A percentile compares a stretch with the other conserved stretches of the same genome.
Conservation (phyloP, 352 stramenopile species). For the Phytophthora parvispora region DNA sequence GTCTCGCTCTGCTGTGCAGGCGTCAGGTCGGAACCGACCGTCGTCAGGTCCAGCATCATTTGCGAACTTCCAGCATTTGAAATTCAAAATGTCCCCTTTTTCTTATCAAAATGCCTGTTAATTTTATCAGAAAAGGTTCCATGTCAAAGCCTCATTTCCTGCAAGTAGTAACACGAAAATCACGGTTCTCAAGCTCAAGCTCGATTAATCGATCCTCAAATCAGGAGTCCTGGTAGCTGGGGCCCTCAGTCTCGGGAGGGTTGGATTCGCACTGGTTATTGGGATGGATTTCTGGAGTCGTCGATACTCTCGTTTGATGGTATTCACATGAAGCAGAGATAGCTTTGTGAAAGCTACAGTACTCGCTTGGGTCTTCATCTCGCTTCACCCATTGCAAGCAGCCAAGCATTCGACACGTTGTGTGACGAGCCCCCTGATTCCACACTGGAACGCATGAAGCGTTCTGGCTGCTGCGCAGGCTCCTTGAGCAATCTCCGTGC, state of each 20-base stretch:
- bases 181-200: too few species aligned
- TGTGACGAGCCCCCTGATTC: background rate
- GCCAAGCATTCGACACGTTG: background rate
- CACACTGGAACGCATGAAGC: background rate
- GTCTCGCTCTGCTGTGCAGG: background rate
- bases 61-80: too few species aligned
- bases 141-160: too few species aligned
- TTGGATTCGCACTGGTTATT: background rate
- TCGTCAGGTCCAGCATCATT: conserved; percentile 11
- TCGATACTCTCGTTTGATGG: background rate
- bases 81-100: too few species aligned
- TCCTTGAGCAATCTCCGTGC: background rate
- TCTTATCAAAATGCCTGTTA: too few species aligned
- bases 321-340: background rate
- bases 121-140: too few species aligned
- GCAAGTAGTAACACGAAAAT: too few species aligned
- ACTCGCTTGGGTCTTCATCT: background rate
- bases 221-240: too few species aligned
- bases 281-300: background rate
- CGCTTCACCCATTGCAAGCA: conserved; percentile 1
- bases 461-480: background rate
- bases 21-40: conserved; percentile 3
- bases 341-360: background rate
- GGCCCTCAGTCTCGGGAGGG: background rate
- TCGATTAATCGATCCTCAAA: too few species aligned